Percentiles rank a stretch among this genome's conserved stretches.
Conservation (phyloP, 192 early-diverging fungal species). For the Coemansia sp. region DNA sequence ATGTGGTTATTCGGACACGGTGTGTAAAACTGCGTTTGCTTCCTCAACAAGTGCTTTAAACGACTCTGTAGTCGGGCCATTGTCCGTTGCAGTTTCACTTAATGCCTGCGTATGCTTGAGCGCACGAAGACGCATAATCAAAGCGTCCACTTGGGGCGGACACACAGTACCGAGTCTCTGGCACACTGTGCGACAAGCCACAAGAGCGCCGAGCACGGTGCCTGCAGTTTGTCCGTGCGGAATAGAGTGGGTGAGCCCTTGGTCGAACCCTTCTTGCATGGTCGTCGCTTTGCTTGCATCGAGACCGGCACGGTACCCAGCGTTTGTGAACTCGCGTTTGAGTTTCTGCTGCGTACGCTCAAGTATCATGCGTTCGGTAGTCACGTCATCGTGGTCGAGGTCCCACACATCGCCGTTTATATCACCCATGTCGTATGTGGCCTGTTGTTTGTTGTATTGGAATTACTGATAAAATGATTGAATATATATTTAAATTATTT, state of each 20-base stretch:
- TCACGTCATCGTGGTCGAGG: slow-evolving; percentile 13
- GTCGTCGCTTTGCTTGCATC: slow-evolving; percentile 34
- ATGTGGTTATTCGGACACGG: neutral
- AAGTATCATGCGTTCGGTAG: slow-evolving; percentile 24
- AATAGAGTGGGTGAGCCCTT: slow-evolving; percentile 23
- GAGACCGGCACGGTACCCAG: slow-evolving; percentile 41
- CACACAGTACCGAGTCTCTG: slow-evolving; percentile 6
- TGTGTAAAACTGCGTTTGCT: neutral
- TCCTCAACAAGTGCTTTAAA: slow-evolving; percentile 6
- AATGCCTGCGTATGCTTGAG: slow-evolving; percentile 18
- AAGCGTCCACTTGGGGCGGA: slow-evolving; percentile 21
- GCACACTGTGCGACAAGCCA: slow-evolving; percentile 31
- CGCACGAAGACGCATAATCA: slow-evolving; percentile 39
- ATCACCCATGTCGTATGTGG: neutral
- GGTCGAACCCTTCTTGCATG: slow-evolving; percentile 50
- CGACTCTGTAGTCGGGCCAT: neutral
- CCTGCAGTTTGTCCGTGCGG: slow-evolving; percentile 25
- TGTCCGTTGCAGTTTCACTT: neutral
- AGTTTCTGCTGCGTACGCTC: slow-evolving; percentile 25
- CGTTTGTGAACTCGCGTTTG: slow-evolving; percentile 20
- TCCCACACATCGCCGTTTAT: slow-evolving; percentile 33
- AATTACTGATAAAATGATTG: no score
- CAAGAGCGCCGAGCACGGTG: slow-evolving; percentile 24
- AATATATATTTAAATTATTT: no score
- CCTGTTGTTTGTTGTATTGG: neutral